These are phyloP conservation scores for Carallia pectinifolia DNA, from an alignment of 345 rosid species.

Conservation along the genomic window DNA sequence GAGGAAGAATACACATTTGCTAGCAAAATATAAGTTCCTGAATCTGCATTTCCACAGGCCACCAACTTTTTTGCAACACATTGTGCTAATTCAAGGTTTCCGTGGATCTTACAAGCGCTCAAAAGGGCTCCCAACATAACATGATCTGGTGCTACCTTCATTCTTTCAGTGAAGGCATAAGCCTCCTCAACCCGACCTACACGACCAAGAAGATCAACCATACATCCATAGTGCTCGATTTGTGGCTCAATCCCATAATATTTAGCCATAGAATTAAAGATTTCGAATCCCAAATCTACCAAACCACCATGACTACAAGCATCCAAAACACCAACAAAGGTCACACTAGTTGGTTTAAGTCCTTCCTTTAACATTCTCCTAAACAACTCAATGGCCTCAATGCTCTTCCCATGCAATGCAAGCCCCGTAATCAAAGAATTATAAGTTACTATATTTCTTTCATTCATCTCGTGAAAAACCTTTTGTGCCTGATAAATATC, in stretches of 20 bases:
- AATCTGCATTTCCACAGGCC: constrained; percentile 42
- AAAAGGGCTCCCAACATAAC: constrained; percentile 58
- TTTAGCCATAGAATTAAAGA: constrained; percentile 47
- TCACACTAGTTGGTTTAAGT: constrained; percentile 41
- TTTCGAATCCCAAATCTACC: constrained; percentile 49
- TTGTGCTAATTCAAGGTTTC: constrained; percentile 50
- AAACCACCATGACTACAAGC: constrained; percentile 75
- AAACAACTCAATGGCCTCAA: constrained; percentile 48
- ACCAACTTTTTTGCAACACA: constrained; percentile 40
- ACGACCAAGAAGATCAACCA: constrained; percentile 67
- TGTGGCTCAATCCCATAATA: constrained; percentile 48
- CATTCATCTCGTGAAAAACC: constrained; percentile 41
- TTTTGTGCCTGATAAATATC: constrained; percentile 44
- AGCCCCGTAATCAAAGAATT: constrained; percentile 61
- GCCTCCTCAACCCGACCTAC: constrained; percentile 50
- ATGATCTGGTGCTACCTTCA: constrained; percentile 52
- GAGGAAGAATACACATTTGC: constrained; percentile 53
- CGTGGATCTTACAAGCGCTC: constrained; percentile 64
- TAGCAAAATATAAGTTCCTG: constrained; percentile 51
- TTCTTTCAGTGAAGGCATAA: constrained; percentile 33
- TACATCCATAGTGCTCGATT: constrained; percentile 65
- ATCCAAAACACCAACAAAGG: constrained; percentile 54
- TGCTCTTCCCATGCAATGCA: constrained; percentile 54
- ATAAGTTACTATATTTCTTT: constrained; percentile 47
- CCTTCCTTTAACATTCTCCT: constrained; percentile 43